Evolutionary conservation across 768 basidiomycete species (phyloP), one percentile per base, ranked within the genome.

Genomic region (Sporobolomyces roseus): DNA sequence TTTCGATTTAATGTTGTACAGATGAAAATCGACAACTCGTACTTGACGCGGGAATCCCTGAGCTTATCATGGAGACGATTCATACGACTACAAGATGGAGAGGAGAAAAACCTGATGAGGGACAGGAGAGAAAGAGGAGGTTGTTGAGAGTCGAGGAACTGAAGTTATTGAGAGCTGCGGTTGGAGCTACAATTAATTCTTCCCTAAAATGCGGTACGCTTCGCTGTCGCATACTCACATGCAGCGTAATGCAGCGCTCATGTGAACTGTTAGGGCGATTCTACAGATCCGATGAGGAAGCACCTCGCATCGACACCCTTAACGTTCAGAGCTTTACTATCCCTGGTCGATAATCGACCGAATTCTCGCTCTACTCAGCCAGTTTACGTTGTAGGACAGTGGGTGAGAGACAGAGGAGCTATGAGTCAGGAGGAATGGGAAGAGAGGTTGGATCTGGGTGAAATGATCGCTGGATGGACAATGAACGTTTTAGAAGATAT

Each of bases 401-500:
- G 38, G 17, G 38, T 9, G 9, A 9, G 38, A 17, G 38, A 14
- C 33, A 4, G 45, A 1, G 0, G 62, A 32, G 0, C n/a, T n/a
- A n/a, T n/a, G n/a, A 29, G 49, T 4, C 36, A 23, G 0, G 53
- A 52, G 5, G 65, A 70, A 48, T 35, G 61, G 46, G 45, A 69
- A 46, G 58, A 63, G 48, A 17, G 59, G 25, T 1, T 64, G 29
- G 19, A 27, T 29, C 35, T 63, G 3, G 60, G 56, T 3, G 55
- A 55, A 41, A 66, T n/a, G 30, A 61, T 61, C 27, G 58, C 53
- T 0, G 35, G 48, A 1, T 73, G 72, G 72, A 49, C 55, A 35
- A 66, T 70, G 29, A 68, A 67, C 48, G 62, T 73, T 30, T 53
- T 73, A 16, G 72, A 73, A 36, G 72, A 73, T 36, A 56, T 73